These are phyloP conservation scores for Elaeagnus macrophylla DNA, from an alignment of 306 rosid species.

Conservation along the genomic window DNA sequence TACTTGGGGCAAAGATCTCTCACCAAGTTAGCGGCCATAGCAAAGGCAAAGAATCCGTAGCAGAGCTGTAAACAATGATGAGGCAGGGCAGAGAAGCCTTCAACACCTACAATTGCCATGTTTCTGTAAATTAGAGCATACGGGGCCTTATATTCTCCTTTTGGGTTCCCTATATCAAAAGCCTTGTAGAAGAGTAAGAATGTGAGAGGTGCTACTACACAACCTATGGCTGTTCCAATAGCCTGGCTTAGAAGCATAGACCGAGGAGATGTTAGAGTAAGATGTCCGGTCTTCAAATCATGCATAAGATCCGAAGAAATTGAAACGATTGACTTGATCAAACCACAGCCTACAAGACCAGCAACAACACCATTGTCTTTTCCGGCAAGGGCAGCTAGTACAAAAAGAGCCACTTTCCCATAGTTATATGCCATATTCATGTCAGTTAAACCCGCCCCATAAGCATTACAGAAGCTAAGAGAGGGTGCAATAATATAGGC, in stretches of 20 bases:
- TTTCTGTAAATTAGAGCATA: constrained; percentile 76
- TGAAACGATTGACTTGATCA: constrained; percentile 85
- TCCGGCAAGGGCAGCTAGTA: constrained; percentile 67
- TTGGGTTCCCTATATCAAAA: constrained; percentile 80
- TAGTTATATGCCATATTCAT: constrained; percentile 69
- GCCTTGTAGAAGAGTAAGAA: constrained; percentile 96
- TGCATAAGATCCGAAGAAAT: constrained; percentile 99
- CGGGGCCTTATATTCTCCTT: constrained; percentile 93
- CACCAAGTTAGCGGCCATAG: constrained; percentile 53
- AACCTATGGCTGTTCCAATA: constrained; percentile 90
- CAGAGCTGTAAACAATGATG: constrained; percentile 69
- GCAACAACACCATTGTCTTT: constrained; percentile 79
- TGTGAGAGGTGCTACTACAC: constrained; percentile 86
- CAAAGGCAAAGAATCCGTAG: constrained; percentile 59
- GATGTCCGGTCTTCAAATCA: constrained; percentile 96
- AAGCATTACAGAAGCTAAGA: constrained; percentile 92
- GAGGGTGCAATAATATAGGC: constrained; percentile 79
- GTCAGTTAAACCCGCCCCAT: constrained; percentile 79
- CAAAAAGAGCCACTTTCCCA: constrained; percentile 83
- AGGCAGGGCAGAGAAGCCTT: constrained; percentile 91
- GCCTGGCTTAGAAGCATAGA: constrained; percentile 89
- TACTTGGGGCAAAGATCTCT: constrained; percentile 61
- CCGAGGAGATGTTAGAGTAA: constrained; percentile 77
- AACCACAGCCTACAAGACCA: constrained; percentile 69
- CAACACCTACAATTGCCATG: constrained; percentile 79